phyloP scores from a whole-genome alignment of 2,329 filamentous ascomycete genomes.

The Coniochaeta sp. region DNA sequence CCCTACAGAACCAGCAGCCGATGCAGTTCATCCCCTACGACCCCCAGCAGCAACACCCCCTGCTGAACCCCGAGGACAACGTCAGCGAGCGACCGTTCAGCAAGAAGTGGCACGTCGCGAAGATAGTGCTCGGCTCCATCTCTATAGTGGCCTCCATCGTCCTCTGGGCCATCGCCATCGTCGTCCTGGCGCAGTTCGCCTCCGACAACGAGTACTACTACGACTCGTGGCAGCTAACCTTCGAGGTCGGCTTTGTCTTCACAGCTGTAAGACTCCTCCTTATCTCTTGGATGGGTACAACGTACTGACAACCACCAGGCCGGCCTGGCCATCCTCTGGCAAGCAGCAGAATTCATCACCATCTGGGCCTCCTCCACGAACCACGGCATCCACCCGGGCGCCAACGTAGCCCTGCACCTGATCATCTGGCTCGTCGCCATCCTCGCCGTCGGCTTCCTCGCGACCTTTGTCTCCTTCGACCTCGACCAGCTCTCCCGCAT shows the following conservation, averaged over 20 bases:
- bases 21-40: neutral
- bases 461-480: constrained; percentile 6
- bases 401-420: constrained; percentile 34
- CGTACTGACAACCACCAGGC: constrained; percentile 19
- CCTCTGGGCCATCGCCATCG: constrained; percentile 11
- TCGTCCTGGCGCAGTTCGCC: neutral
- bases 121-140: constrained; percentile 7
- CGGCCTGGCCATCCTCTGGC: constrained; percentile 28
- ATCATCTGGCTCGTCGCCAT: constrained; percentile 30
- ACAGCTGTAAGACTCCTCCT: constrained; percentile 8
- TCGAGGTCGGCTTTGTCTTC: constrained; percentile 6
- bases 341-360: constrained; percentile 29
- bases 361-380: constrained; percentile 23
- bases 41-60: neutral
- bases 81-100: neutral
- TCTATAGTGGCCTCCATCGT: constrained; percentile 8
- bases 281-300: neutral
- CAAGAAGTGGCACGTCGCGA: constrained; percentile 7
- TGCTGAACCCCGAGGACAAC: neutral
- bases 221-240: neutral
- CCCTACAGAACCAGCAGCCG: neutral
- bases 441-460: constrained; percentile 16
- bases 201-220: neutral
- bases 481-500: neutral
- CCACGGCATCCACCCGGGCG: constrained; percentile 33